These are phyloP conservation scores for Aspergillus nidulans DNA, from an alignment of 495 filamentous ascomycete genomes.

Conservation along the genomic window DNA sequence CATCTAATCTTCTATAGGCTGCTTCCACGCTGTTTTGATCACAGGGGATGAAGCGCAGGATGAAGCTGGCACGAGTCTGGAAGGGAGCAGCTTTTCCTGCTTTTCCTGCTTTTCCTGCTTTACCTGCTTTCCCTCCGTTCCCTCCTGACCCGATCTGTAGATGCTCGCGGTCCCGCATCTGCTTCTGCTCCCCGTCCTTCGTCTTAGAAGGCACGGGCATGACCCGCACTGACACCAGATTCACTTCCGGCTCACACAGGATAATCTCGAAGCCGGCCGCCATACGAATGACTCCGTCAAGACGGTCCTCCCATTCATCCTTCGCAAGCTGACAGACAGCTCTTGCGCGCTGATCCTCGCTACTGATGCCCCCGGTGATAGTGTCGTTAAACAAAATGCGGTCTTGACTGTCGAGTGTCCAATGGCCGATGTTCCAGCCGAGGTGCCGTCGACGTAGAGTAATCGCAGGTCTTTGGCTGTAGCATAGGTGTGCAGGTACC, in stretches of 20 bases:
- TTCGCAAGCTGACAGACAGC: constrained; percentile 38
- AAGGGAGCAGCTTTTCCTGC: no score
- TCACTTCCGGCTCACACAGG: constrained; percentile 7
- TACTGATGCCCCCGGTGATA: constrained; percentile 1
- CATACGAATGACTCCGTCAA: constrained; percentile 54
- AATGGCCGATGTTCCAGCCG: constrained; percentile 52
- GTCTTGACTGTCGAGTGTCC: constrained; percentile 60
- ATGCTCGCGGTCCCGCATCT: no score
- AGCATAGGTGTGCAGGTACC: neutral
- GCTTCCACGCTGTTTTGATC: no score
- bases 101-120: no score
- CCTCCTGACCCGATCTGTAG: no score
- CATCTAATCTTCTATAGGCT: no score
- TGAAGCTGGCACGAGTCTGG: no score
- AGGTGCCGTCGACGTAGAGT: constrained; percentile 60
- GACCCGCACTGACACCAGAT: neutral
- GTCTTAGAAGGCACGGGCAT: no score
- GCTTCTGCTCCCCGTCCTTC: no score
- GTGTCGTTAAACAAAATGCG: constrained; percentile 39
- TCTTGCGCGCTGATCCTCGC: constrained; percentile 37
- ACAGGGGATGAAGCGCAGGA: no score
- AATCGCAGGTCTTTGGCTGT: constrained; percentile 43
- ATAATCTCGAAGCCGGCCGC: constrained; percentile 58
- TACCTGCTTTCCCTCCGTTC: no score
- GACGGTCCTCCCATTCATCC: constrained; percentile 33